phyloP scores from a whole-genome alignment of 2,329 filamentous ascomycete species.

The Epichloe festucae region DNA sequence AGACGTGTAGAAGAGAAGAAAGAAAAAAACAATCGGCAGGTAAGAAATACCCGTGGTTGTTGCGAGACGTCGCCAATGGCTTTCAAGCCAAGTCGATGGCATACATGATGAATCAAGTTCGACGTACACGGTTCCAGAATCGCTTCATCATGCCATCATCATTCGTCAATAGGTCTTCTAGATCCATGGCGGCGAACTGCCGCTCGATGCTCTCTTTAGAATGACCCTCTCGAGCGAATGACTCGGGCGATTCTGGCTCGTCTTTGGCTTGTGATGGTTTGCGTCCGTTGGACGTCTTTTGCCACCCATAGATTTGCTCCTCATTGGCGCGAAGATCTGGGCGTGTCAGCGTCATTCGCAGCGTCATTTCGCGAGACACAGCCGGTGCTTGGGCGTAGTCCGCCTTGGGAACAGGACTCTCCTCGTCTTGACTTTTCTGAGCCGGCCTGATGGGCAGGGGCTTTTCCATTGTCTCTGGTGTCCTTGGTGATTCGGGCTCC shows the following conservation, averaged over 20 bases:
- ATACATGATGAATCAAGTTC: conserved; percentile 16
- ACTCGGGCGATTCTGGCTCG: conserved; percentile 18
- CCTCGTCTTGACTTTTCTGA: conserved; percentile 13
- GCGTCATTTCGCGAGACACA: conserved; percentile 73
- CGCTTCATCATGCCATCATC: conserved; percentile 47
- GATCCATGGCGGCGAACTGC: conserved; percentile 40
- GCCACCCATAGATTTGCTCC: conserved; percentile 59
- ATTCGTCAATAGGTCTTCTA: conserved; percentile 22
- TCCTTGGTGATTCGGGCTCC: conserved; percentile 48
- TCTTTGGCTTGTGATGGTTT: conserved; percentile 32
- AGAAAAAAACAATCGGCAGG: no score
- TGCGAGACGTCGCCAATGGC: no score
- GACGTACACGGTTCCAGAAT: conserved; percentile 49
- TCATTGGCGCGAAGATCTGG: conserved; percentile 72
- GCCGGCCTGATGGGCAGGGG: conserved; percentile 17
- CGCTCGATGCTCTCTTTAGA: conserved; percentile 41
- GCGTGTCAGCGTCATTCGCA: conserved; percentile 88
- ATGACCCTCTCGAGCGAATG: conserved; percentile 21
- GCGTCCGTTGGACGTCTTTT: conserved; percentile 27
- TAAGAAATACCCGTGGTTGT: no score
- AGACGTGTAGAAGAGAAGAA: no score
- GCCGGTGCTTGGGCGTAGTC: conserved; percentile 39
- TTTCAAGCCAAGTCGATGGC: no score
- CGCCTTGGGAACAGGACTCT: conserved; percentile 15
- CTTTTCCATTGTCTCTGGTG: conserved; percentile 36